Base-by-base conservation (phyloP, 1,139 yeast genomes). In the Casaregolazyma suthepensis region DNA sequence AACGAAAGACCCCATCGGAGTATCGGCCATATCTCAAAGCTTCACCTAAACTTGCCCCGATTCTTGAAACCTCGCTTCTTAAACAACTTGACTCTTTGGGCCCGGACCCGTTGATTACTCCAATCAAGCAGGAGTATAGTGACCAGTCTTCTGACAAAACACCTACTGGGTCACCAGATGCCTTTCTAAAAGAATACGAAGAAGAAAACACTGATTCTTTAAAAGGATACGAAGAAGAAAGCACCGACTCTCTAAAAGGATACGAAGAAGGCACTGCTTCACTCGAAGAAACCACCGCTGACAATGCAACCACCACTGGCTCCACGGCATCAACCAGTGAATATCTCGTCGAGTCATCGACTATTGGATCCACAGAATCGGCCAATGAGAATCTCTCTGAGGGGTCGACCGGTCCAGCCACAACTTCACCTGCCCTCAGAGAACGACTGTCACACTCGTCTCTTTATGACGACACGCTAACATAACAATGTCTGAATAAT, bases 31-130 rank as follows among this genome's bases (percentile, higher is more conserved):
- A 18, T 9, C 43, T 49, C 2, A 43, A 43, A 43, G 42, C 52
- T n/a, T 49, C 52, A 4, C 53, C 29, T 12, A 13, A 43, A 18
- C 53, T n/a, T 15, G 13, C 17, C 13, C 40, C 47, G 31, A 29
- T 15, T 12, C 49, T n/a, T 7, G 45, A 22, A 5, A 43, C 50
- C 18, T 54, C 53, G 3, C 53, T 23, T 20, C 45, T 56, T 13
- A 52, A 43, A 7, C 45, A 52, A n/a, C 50, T 56, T 12, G 52
- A 54, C 43, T 40, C 51, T 17, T 46, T 56, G 20, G 59, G 59
- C 1, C 59, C 59, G 2, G 59, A 56, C 19, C 57, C 59, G 5
- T 37, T 47, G 13, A 9, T 20, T 29, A 22, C 50, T 5, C 26
- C 18, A n/a, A 43, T 26, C 45, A 43, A 22, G 15, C 26, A 43